Evolutionary conservation across 352 stramenopile species (phyloP).

Genomic region (Pythium brachiatum): DNA sequence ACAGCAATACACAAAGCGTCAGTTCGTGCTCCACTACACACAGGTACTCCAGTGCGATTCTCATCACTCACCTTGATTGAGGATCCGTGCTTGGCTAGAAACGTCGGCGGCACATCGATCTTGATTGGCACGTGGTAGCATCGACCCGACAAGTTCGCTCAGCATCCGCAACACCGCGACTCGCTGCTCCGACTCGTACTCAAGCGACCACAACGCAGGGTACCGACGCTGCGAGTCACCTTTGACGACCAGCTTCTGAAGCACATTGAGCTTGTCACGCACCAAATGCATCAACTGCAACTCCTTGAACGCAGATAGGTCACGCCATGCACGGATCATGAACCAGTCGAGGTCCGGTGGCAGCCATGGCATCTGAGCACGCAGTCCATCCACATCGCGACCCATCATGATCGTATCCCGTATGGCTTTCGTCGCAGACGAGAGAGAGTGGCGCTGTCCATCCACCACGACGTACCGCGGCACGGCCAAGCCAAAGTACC

Average conservation of each 20-base stretch:
- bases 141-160: slow-evolving; percentile 21
- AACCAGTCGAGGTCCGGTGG: slow-evolving; percentile 18
- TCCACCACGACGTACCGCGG: slow-evolving; percentile 20
- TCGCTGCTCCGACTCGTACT: neutral
- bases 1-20: no score
- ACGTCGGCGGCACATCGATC: neutral
- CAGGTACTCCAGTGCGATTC: no score
- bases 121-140: slow-evolving; percentile 24
- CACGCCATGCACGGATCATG: slow-evolving; percentile 12
- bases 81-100: neutral
- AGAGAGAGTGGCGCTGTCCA: neutral
- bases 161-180: slow-evolving; percentile 11
- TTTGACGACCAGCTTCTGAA: slow-evolving; percentile 4
- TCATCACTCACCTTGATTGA: no score
- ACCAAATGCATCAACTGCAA: slow-evolving; percentile 7
- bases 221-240: slow-evolving; percentile 8
- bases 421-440: neutral
- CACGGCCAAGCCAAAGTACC: slow-evolving; percentile 12
- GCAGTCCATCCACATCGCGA: neutral
- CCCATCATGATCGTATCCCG: slow-evolving; percentile 2
- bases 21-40: no score
- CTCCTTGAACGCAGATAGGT: neutral
- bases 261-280: slow-evolving; percentile 11
- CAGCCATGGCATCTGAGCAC: slow-evolving; percentile 6
- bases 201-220: slow-evolving; percentile 18